Base-by-base conservation (phyloP, 2,329 filamentous ascomycete genomes). In the Metarhizium guizhouense region DNA sequence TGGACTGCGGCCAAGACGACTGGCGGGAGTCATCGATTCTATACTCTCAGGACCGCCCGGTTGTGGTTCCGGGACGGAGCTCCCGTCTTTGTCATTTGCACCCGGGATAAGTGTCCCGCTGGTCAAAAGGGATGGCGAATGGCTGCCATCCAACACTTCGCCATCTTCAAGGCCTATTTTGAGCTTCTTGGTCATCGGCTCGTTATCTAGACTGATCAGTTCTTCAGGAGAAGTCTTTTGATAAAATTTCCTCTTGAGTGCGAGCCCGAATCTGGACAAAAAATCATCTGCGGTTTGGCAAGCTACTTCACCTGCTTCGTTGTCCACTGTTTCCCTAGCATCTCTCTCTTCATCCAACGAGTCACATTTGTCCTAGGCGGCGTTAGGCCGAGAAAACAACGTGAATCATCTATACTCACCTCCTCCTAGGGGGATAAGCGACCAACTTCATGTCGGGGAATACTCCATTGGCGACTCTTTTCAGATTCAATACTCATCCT, bases 201-300 rank as follows among this genome's bases (percentile, higher is more conserved):
- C 43, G 6, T 20, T 7, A 14, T 13, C n/a, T 47, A 25, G 2
- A 29, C 7, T 10, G 25, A 47, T 47, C 7, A 8, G 20, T 4
- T 30, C 13, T 8, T 30, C 20, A 48, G 18, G 45, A 4, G 14
- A 4, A 30, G 14, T 30, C 3, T 16, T 48, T 14, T 20, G 6
- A 45, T 30, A 6, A 8, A 30, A 30, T 20, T 48, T 48, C 13
- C 45, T 29, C 18, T 30, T 48, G 20, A 48, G 43, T 4, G 43
- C 43, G 25, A n/a, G n/a, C 43, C 43, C 43, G 13, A 47, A 29
- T 13, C 43, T 20, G 16, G 45, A 11, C 2, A 56, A 42, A 40
- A 56, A 54, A 4, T 56, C 30, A 38, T 53, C 47, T 8, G 51
- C 51, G n/a, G 38, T 13, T 14, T 51, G 47, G 45, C 43, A 34